Base-by-base conservation (phyloP, 179 eudicot genomes). In the Vitellaria paradoxa region DNA sequence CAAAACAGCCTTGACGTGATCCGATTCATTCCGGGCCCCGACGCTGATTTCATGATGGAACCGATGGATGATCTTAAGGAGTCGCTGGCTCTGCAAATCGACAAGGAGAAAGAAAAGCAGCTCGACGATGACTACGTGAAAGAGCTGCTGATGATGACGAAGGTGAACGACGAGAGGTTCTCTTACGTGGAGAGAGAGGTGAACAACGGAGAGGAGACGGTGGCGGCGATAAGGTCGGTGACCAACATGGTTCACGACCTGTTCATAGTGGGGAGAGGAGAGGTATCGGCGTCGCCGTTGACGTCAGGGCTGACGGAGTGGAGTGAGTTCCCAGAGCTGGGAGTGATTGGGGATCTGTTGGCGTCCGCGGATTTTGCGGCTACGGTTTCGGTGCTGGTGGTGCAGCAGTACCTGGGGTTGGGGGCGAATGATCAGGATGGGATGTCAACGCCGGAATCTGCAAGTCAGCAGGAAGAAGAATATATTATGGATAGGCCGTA, bases 281-380 rank as follows among this genome's bases (percentile, higher is more conserved):
- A 63, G 26, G 83, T 76, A 20, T 30, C 14, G 24, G 37, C 60
- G 46, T 80, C 76, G 11, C 66, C 66, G 3, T 17, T 63, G 30
- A 79, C 59, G 42, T 59, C 50, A 9, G 88, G 88, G 20, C 76
- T 89, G 7, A 64, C 60, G 0, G 77, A 78, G 30, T 87, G 92
- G 88, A 85, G 84, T 52, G 86, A 89, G 65, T 82, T 80, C 79
- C 84, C 85, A 0, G 90, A 89, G 63, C 79, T 87, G 0, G 92
- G 92, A 53, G 75, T 80, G 6, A 55, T 89, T 10, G 90, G 87
- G 12, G 90, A 85, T 40, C 69, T 87, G 52, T 72, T 89, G 46
- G 81, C 83, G 3, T 76, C 86, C 21, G 74, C 86, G 0, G 89
- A 89, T 68, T 87, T 87, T 5, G 74, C 60, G 3, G 53, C 68